Evolutionary conservation across 164 flowering plant species (phyloP), one percentile per base, ranked within the genome.

Genomic region (Vitis amurensis): DNA sequence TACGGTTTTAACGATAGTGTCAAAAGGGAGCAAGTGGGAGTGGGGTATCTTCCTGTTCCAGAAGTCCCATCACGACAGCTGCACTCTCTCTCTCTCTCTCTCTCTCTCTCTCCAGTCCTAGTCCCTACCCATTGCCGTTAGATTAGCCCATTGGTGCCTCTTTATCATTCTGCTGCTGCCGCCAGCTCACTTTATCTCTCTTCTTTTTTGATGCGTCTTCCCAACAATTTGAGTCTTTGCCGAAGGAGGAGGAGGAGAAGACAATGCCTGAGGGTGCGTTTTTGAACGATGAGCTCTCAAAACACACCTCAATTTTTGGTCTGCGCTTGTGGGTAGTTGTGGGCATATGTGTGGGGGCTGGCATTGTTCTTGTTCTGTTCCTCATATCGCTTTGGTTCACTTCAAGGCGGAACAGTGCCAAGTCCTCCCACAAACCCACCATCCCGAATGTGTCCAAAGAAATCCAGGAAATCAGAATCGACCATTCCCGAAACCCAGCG

Each of bases 321-420:
- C 80, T 91, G 5, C 76, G 82, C 10, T 73, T 91, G 49, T 91
- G 92, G 92, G 92, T 89, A 0, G 88, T 91, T 29, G 70, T 91
- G 11, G 94, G 94, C 7, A 79, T 91, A 27, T 86, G 86, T 63
- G 82, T 91, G 0, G 97, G 92, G 30, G 90, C 93, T 8, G 77
- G 83, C 17, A 85, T 91, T 59, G 97, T 91, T 61, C 71, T 91
- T 10, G 64, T 88, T 55, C 90, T 89, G 61, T 91, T 89, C 72
- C 71, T 88, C n/a, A 77, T 91, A 1, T 88, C 97, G 15, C 86
- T 91, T 55, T 91, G 88, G 86, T 75, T 89, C 78, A 76, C 83
- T 48, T 77, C 80, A 15, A 78, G 66, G 68, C 83, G 83, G 67
- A 81, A 80, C 73, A 78, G 30, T 74, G 13, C 11, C 15, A 68